Conservation (phyloP, 768 basidiomycete species). For the Russula sp. region DNA sequence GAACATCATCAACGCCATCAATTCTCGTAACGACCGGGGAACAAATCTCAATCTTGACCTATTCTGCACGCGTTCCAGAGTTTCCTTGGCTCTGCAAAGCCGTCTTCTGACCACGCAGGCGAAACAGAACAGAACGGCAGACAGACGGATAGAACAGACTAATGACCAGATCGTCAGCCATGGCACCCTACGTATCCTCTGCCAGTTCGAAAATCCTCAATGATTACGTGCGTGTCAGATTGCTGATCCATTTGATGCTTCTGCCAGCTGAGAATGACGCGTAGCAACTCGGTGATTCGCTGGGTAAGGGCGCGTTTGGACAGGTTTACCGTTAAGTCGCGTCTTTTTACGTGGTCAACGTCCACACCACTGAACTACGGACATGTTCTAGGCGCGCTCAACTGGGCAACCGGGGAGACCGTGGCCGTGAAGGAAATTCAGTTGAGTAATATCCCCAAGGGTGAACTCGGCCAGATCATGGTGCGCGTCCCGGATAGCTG, state of each 20-base stretch:
- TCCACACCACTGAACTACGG: not conserved
- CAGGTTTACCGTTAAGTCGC: slow-evolving; percentile 84
- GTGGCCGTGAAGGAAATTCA: slow-evolving; percentile 99
- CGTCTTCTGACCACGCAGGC: not conserved
- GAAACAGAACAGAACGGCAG: not conserved
- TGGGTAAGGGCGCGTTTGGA: slow-evolving; percentile 97
- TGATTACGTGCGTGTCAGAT: slow-evolving; percentile 24
- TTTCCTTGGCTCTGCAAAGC: not conserved
- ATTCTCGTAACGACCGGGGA: not conserved
- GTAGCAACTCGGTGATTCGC: slow-evolving; percentile 92
- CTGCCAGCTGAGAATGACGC: not conserved
- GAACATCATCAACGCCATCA: not conserved
- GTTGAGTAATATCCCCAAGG: slow-evolving; percentile 88
- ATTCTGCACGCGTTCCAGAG: not conserved
- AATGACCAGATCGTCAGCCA: slow-evolving; percentile 22
- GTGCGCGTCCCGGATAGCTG: slow-evolving; percentile 40
- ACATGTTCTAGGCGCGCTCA: slow-evolving; percentile 65
- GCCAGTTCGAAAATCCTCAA: slow-evolving; percentile 28
- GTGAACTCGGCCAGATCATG: slow-evolving; percentile 97
- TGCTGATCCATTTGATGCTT: too few species aligned
- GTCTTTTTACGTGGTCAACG: not conserved
- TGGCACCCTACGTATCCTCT: slow-evolving; percentile 20
- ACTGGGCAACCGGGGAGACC: slow-evolving; percentile 96
- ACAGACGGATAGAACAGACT: not conserved
- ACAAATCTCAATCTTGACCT: not conserved